Evolutionary conservation across 495 filamentous ascomycete species (phyloP).

Genomic region (Xylaria bambusicola): DNA sequence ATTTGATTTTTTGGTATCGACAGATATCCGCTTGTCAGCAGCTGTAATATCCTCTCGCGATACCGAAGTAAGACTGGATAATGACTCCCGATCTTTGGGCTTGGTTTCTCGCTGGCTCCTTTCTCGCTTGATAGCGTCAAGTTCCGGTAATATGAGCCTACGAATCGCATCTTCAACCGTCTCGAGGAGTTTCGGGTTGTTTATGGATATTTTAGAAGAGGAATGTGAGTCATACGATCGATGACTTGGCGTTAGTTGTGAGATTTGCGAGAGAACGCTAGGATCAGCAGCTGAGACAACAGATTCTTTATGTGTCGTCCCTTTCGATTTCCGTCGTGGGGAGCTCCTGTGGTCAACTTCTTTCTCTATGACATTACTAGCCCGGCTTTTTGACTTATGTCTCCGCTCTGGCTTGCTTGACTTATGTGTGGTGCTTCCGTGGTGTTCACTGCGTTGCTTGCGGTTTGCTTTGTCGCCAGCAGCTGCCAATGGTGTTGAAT

Average conservation of each 20-base stretch:
- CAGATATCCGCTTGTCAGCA: slow-evolving; percentile 47
- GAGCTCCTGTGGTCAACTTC: slow-evolving; percentile 58
- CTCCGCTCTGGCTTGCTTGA: slow-evolving; percentile 48
- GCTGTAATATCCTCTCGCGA: slow-evolving; percentile 60
- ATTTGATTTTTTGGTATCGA: slow-evolving; percentile 37
- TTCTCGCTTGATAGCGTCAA: slow-evolving; percentile 87
- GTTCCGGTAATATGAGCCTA: slow-evolving; percentile 85
- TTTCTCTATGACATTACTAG: slow-evolving; percentile 66
- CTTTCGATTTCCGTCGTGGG: slow-evolving; percentile 63
- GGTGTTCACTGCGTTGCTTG: slow-evolving; percentile 48
- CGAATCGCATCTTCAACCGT: slow-evolving; percentile 96
- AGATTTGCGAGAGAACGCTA: slow-evolving; percentile 62
- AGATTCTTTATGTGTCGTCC: slow-evolving; percentile 59
- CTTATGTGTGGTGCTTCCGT: slow-evolving; percentile 30
- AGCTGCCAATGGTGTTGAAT: slow-evolving; percentile 29
- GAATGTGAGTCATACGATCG: slow-evolving; percentile 76
- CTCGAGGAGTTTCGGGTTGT: slow-evolving; percentile 92
- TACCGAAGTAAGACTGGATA: slow-evolving; percentile 56
- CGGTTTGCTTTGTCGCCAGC: slow-evolving; percentile 52
- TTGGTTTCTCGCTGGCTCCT: slow-evolving; percentile 65
- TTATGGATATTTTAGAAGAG: slow-evolving; percentile 80
- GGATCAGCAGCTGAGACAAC: slow-evolving; percentile 66
- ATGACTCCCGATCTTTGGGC: slow-evolving; percentile 48
- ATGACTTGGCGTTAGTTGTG: slow-evolving; percentile 65
- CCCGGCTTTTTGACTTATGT: slow-evolving; percentile 59